phyloP scores from a whole-genome alignment of 2,329 filamentous ascomycete species.

The Ascochyta clinopodiicola region DNA sequence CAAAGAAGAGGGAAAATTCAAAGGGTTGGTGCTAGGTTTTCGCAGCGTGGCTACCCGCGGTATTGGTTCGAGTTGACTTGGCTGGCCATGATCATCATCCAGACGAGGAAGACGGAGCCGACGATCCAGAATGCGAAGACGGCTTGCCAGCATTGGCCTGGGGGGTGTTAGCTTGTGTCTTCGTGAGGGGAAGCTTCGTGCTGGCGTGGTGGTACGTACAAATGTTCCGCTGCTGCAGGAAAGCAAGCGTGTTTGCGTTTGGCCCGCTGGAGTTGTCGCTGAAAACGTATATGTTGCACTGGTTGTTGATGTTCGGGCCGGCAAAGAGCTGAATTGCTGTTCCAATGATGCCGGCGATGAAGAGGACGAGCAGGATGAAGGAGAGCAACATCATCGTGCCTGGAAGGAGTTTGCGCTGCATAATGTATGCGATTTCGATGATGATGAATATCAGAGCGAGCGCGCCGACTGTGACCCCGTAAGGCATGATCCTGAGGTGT shows the following conservation, averaged over 20 bases:
- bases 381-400: constrained; percentile 65
- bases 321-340: constrained; percentile 69
- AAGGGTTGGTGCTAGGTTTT: background rate
- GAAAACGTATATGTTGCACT: constrained; percentile 64
- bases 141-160: constrained; percentile 67
- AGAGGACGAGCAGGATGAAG: constrained; percentile 68
- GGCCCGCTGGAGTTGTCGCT: constrained; percentile 55
- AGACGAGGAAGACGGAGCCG: constrained; percentile 67
- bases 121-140: constrained; percentile 70
- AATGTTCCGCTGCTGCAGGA: constrained; percentile 67
- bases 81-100: constrained; percentile 69
- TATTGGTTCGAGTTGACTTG: constrained; percentile 60
- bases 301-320: constrained; percentile 62
- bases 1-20: background rate
- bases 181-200: background rate
- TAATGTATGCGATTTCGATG: constrained; percentile 63
- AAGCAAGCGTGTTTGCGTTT: constrained; percentile 64
- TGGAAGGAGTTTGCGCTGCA: constrained; percentile 63
- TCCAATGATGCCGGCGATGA: constrained; percentile 67
- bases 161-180: no score
- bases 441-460: constrained; percentile 66
- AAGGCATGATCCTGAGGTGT: constrained; percentile 66
- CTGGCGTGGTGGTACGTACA: constrained; percentile 53
- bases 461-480: constrained; percentile 64
- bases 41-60: constrained; percentile 1